Percentiles rank a stretch among this genome's conserved stretches.
These are phyloP conservation scores for Angomonas deanei DNA, from an alignment of 208 protist species.

Conservation along the genomic window DNA sequence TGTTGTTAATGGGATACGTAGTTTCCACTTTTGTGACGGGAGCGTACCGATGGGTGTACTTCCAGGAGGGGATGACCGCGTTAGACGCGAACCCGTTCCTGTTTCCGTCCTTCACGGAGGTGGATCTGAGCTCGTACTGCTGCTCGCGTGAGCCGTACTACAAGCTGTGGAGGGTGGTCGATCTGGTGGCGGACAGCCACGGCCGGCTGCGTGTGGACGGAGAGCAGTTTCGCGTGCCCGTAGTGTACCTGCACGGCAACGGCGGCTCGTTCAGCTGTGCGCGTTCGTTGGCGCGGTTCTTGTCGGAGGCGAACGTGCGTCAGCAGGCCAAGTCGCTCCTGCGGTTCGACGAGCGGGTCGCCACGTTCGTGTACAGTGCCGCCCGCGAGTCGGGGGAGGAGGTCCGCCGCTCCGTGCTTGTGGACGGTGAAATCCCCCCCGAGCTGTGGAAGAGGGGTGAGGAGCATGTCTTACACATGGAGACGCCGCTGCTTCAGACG, in stretches of 20 bases:
- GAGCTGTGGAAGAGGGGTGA: conserved; percentile 31
- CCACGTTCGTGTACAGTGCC: conserved; percentile 15
- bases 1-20: background rate
- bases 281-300: conserved; percentile 59
- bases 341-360: conserved; percentile 37
- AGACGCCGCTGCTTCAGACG: conserved; percentile 42
- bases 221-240: conserved; percentile 39
- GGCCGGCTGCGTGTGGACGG: conserved; percentile 15
- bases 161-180: conserved; percentile 50
- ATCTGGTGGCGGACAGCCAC: conserved; percentile 55
- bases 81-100: conserved; percentile 23
- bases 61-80: background rate
- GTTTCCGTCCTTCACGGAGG: conserved; percentile 35
- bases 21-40: background rate
- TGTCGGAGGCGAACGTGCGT: conserved; percentile 51
- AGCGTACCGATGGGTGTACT: background rate
- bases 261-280: conserved; percentile 71
- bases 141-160: conserved; percentile 43
- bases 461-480: conserved; percentile 26
- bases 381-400: background rate
- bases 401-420: no score
- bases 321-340: conserved; percentile 21
- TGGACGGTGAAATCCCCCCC: conserved; percentile 30
- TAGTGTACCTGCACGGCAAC: conserved; percentile 80
- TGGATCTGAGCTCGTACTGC: conserved; percentile 24